phyloP scores from a whole-genome alignment of 345 rosid genomes.

The Rhodomyrtus tomentosa region DNA sequence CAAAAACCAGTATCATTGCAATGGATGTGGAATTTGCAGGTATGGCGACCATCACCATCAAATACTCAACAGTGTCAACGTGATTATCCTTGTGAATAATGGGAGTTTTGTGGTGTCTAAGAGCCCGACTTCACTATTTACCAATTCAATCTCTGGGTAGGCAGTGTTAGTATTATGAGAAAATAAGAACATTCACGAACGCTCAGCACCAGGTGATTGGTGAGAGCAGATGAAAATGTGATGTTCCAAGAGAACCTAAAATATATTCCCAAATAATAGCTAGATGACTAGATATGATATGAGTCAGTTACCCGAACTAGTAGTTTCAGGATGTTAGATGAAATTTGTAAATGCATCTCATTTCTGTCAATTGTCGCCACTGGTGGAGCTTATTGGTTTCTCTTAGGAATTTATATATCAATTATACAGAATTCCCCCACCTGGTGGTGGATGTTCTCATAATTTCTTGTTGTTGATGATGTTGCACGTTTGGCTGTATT shows the following conservation, averaged over 20 bases:
- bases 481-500: background rate
- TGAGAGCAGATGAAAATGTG: background rate
- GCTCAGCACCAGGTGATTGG: background rate
- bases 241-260: background rate
- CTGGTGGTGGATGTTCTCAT: background rate
- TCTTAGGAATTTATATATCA: background rate
- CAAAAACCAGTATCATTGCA: slow-evolving; percentile 77
- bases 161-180: background rate
- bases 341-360: background rate
- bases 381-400: background rate
- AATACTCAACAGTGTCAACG: background rate
- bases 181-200: background rate
- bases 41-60: background rate
- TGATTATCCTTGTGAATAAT: background rate
- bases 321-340: background rate
- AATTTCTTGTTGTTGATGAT: background rate
- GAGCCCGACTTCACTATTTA: background rate
- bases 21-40: slow-evolving; percentile 96
- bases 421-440: background rate
- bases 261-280: background rate
- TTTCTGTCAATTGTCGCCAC: background rate
- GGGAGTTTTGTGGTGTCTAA: background rate
- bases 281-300: background rate
- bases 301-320: background rate
- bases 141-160: background rate